Evolutionary conservation across 2,329 filamentous ascomycete genomes (phyloP), one percentile per base, ranked within the genome.

Genomic region (Tolypocladium album): DNA sequence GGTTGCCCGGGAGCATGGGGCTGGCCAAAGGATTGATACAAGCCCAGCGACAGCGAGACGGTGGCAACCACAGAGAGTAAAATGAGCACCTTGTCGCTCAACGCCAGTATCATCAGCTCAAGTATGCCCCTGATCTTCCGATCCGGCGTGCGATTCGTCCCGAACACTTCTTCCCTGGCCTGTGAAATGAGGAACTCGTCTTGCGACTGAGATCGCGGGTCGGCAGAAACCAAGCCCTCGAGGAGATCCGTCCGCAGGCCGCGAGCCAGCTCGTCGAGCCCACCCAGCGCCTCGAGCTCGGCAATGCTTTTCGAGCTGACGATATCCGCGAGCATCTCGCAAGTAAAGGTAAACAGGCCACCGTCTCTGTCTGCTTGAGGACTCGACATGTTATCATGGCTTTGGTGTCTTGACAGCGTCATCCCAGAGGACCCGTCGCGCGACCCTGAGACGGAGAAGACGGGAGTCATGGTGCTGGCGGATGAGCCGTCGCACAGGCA

Each of bases 51-150:
- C 4, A 89, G 72, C 0, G 86, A 89, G 3, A 89, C 79, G 6
- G 84, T 77, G 1, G 87, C 87, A 8, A 86, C 87, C 27, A 84
- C 77, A 4, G 84, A 87, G 47, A 89, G 75, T 15, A 89, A 73
- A 39, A 89, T 85, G 34, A 89, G 78, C 9, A 89, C 84, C 45
- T 57, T 62, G 47, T 64, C 61, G 31, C 61, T 58, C 8, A 53
- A 31, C 27, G 27, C 27, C 17, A 53, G n/a, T 5, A 53, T n/a
- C 47, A 53, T 53, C 7, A 53, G 27, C 27, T 53, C 27, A 12
- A 53, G 11, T 34, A 53, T 34, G 27, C 47, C 47, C 9, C 9
- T 53, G 47, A 36, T 36, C 12, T 53, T 53, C 8, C 17, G 15
- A n/a, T 53, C 47, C 27, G 47, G 47, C 11, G 27, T 53, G 5